Evolutionary conservation across 2,329 filamentous ascomycete genomes (phyloP), one percentile per base, ranked within the genome.

Genomic region (Sarocladium oryzae): DNA sequence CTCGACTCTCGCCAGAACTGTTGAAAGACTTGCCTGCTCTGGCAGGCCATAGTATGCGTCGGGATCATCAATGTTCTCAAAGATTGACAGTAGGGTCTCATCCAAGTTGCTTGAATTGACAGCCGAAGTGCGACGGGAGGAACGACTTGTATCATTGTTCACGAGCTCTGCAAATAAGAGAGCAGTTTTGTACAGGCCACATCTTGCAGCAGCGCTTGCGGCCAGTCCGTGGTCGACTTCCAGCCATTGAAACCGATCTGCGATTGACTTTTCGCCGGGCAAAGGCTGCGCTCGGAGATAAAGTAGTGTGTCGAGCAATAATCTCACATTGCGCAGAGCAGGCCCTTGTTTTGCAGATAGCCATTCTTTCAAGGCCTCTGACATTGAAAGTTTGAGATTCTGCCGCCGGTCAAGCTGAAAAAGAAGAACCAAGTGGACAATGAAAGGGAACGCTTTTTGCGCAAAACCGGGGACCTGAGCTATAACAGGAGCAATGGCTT

Each of bases 11-110:
- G 86, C 81, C 53, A 97, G 74, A 1, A 97, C 86, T 10, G 86
- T 89, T 15, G 79, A 75, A 15, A 99, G 70, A 52, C 84, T 90
- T 6, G 89, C 80, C 36, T 81, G 81, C 65, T 95, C 87, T 37
- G 88, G 81, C 7, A 96, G 77, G 3, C 93, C 95, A 63, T 99
- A 99, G 65, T 95, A 99, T 1, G 90, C 86, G 65, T 99, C 93
- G 2, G 91, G 92, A 61, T 99, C 95, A 62, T 96, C 91, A 43
- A 99, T 87, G 54, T 89, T 92, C 62, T 89, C 86, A 64, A 93
- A 99, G 2, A 99, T 91, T 1, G 79, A 74, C 40, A 96, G 76
- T 11, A 97, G 73, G 1, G 95, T 75, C 26, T 88, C 81, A 3
- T 79, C 76, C 6, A 88, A 79, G 23, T 83, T 70, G 43, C 73